phyloP scores from a whole-genome alignment of 192 early-diverging fungal species.

The Neocallimastix lanati region DNA sequence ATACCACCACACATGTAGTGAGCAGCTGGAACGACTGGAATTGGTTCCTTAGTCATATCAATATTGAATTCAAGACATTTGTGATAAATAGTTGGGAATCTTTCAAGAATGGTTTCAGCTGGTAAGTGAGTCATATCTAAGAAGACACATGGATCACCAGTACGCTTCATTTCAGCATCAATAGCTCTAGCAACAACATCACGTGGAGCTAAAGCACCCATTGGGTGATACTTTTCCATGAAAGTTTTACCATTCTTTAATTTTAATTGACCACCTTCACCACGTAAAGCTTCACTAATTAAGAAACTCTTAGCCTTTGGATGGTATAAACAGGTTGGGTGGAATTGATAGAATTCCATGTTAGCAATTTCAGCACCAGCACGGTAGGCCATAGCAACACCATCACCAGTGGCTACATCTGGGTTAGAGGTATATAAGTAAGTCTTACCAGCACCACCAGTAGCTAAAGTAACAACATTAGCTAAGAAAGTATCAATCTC shows the following conservation, averaged over 20 bases:
- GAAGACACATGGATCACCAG: not conserved
- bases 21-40: conserved; percentile 30
- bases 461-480: not conserved
- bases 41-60: conserved; percentile 98
- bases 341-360: not conserved
- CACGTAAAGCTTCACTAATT: not conserved
- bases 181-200: not conserved
- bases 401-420: not conserved
- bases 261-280: not conserved
- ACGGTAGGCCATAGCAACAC: not conserved
- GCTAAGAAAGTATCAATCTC: not conserved
- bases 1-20: not conserved
- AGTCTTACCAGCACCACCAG: not conserved
- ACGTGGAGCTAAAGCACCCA: not conserved
- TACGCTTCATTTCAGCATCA: not conserved
- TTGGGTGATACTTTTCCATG: not conserved
- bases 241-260: not conserved
- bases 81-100: not conserved
- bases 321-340: not conserved
- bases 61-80: conserved; percentile 10
- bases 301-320: not conserved
- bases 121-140: not conserved
- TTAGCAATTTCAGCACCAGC: not conserved
- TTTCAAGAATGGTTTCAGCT: not conserved
- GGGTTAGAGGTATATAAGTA: not conserved